A percentile compares a stretch with the other conserved stretches of the same genome.
These are phyloP conservation scores for Paragyromitra xinjiangensis DNA, from an alignment of 495 filamentous ascomycete genomes.

Conservation along the genomic window DNA sequence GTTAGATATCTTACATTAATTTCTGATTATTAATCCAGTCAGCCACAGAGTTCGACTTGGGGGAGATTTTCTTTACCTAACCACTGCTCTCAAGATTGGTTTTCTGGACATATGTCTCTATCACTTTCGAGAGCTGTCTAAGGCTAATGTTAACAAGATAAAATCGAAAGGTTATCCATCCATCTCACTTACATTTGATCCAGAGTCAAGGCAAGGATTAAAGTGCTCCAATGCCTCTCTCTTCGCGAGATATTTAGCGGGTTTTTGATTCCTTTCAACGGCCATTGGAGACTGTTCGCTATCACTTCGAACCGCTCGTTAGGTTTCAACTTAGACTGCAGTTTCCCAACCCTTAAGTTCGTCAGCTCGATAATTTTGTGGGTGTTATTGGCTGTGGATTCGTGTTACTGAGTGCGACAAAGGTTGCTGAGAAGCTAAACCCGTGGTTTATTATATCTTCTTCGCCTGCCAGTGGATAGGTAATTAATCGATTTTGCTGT, in stretches of 20 bases:
- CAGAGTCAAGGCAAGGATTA: constrained; percentile 16
- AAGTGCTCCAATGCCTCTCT: constrained; percentile 1
- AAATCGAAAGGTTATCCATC: background rate
- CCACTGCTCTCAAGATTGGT: constrained; percentile 25
- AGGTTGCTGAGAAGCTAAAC: background rate
- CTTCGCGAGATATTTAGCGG: constrained; percentile 1
- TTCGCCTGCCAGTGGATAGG: background rate
- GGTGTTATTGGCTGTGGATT: background rate
- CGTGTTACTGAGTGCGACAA: background rate
- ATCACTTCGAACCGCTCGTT: constrained; percentile 8
- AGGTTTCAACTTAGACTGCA: constrained; percentile 7
- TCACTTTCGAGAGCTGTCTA: background rate
- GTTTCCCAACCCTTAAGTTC: background rate
- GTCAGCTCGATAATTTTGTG: background rate
- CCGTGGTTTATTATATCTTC: background rate
- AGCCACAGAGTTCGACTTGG: background rate
- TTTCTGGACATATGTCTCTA: constrained; percentile 34
- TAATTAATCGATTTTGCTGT: background rate
- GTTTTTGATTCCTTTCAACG: constrained; percentile 25
- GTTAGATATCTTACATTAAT: background rate
- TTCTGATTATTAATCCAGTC: background rate
- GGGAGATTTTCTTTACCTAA: background rate
- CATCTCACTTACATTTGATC: constrained; percentile 27
- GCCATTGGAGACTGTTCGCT: constrained; percentile 38
- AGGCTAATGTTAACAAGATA: background rate